Conservation (phyloP, 768 basidiomycete species). For the Rhizopogon vesiculosus region DNA sequence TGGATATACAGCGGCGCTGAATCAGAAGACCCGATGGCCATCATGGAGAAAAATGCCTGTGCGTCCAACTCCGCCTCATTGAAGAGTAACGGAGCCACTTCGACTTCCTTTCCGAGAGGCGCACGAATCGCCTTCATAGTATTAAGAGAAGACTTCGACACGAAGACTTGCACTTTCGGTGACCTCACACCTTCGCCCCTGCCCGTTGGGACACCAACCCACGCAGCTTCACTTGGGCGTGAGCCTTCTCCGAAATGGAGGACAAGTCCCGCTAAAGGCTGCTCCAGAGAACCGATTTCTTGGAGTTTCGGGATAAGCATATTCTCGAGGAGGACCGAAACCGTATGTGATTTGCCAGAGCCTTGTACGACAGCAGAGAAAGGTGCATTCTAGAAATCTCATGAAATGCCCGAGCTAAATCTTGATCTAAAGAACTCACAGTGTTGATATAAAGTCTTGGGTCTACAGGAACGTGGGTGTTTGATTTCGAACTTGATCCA, state of each 20-base stretch:
- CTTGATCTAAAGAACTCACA: slow-evolving; percentile 24
- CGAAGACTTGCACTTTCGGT: slow-evolving; percentile 36
- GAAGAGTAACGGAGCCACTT: slow-evolving; percentile 45
- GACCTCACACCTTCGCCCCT: slow-evolving; percentile 3
- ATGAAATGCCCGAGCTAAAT: background rate
- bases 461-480: slow-evolving; percentile 29
- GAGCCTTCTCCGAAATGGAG: slow-evolving; percentile 60
- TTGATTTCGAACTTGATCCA: slow-evolving; percentile 23
- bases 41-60: slow-evolving; percentile 56
- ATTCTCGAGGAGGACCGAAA: slow-evolving; percentile 55
- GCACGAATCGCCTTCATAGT: slow-evolving; percentile 47
- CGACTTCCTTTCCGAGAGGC: slow-evolving; percentile 38
- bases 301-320: slow-evolving; percentile 47
- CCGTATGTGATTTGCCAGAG: slow-evolving; percentile 62
- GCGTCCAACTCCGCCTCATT: slow-evolving; percentile 52
- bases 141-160: slow-evolving; percentile 46
- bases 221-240: slow-evolving; percentile 55
- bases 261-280: slow-evolving; percentile 52
- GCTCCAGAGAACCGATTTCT: slow-evolving; percentile 41
- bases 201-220: slow-evolving; percentile 31
- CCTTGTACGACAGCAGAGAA: slow-evolving; percentile 63
- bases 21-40: slow-evolving; percentile 53
- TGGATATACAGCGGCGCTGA: slow-evolving; percentile 59
- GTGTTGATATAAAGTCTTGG: slow-evolving; percentile 56
- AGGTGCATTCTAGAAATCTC: slow-evolving; percentile 47